phyloP scores from a whole-genome alignment of 2,329 filamentous ascomycete genomes.

The Xylariaceae sp. region DNA sequence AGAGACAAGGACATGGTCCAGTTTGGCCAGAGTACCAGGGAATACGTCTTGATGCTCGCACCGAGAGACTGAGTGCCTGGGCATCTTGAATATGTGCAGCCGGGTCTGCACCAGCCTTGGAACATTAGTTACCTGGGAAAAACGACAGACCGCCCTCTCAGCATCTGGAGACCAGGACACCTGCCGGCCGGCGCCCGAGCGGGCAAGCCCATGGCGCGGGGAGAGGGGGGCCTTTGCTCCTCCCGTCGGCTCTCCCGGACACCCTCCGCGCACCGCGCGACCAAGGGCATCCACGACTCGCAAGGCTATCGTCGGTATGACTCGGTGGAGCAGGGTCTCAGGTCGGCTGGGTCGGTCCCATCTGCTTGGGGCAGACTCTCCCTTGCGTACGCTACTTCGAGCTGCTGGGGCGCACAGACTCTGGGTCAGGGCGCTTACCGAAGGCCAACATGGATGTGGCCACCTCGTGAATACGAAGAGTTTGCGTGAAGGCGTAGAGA shows the following conservation, averaged over 20 bases:
- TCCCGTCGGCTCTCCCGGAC: too few relatives aligned
- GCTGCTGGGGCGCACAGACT: conserved; percentile 2
- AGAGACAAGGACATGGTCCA: conserved; percentile 81
- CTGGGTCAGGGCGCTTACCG: conserved; percentile 6
- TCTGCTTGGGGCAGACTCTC: conserved; percentile 7
- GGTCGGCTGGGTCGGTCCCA: conserved; percentile 8
- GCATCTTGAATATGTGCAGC: too few relatives aligned
- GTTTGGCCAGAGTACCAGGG: conserved; percentile 80
- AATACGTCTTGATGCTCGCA: conserved; percentile 91
- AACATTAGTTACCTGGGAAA: conserved; percentile 2
- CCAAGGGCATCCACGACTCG: too few relatives aligned
- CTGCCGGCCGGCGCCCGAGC: too few relatives aligned
- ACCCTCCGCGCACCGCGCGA: too few relatives aligned
- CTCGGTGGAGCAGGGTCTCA: conserved; percentile 16
- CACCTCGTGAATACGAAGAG: conserved; percentile 4
- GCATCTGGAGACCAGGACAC: conserved; percentile 2
- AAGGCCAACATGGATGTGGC: conserved; percentile 3
- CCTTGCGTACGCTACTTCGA: conserved; percentile 3
- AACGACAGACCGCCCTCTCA: too few relatives aligned
- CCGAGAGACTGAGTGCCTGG: conserved; percentile 31
- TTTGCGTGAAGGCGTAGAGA: conserved; percentile 2
- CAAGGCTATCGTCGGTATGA: conserved; percentile 22
- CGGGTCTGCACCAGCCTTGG: background rate
- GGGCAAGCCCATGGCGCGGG: too few relatives aligned
- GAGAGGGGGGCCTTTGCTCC: too few relatives aligned